Conservation (phyloP, 352 stramenopile genomes). For the Phytophthora cactorum region DNA sequence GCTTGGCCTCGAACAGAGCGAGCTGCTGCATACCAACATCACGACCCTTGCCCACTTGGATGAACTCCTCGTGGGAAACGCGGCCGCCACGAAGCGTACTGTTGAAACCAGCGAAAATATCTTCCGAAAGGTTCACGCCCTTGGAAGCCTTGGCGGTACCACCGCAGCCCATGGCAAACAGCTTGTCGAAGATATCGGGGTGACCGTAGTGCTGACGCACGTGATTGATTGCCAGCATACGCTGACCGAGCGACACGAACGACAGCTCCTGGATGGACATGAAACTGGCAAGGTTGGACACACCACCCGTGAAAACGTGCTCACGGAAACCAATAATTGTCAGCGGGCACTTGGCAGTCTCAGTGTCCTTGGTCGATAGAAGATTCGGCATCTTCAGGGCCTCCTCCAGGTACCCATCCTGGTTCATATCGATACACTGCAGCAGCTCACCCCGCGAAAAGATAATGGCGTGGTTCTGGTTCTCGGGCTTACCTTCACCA, state of each 20-base stretch:
- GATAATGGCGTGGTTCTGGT: constrained; percentile 91
- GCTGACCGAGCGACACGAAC: constrained; percentile 86
- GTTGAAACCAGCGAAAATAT: constrained; percentile 92
- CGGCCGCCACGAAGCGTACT: constrained; percentile 75
- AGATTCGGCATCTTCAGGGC: constrained; percentile 88
- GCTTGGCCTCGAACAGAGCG: constrained; percentile 98
- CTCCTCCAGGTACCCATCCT: constrained; percentile 87
- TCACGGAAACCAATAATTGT: constrained; percentile 90
- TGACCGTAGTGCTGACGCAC: constrained; percentile 90
- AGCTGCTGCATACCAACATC: constrained; percentile 99
- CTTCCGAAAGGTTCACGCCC: constrained; percentile 88
- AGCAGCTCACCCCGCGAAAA: constrained; percentile 87
- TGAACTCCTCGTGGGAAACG: constrained; percentile 87
- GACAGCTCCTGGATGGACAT: constrained; percentile 90
- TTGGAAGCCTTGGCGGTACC: constrained; percentile 87
- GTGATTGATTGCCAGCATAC: constrained; percentile 80
- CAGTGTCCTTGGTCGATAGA: constrained; percentile 80
- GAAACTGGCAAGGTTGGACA: constrained; percentile 87
- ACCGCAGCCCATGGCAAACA: constrained; percentile 84
- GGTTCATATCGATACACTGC: constrained; percentile 93
- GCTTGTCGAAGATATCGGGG: constrained; percentile 90
- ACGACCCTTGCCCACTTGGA: constrained; percentile 96
- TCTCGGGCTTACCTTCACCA: constrained; percentile 89
- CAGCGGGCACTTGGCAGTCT: constrained; percentile 69
- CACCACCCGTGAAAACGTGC: constrained; percentile 86